phyloP scores from a whole-genome alignment of 2,329 filamentous ascomycete species.

The Xylariomycetidae sp. region DNA sequence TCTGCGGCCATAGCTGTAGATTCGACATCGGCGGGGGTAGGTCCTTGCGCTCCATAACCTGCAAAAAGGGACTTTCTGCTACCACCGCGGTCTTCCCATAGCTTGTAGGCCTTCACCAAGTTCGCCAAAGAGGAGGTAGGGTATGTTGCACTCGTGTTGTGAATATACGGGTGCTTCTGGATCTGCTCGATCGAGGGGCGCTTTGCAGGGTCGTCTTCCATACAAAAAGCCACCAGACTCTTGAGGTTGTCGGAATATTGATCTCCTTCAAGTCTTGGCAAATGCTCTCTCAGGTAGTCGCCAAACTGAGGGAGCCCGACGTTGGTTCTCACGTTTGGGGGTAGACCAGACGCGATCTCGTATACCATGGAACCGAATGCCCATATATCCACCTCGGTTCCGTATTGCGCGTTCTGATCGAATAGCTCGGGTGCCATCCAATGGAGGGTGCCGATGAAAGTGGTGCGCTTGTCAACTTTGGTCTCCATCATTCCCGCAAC shows the following conservation, averaged over 20 bases:
- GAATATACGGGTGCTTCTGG: slow-evolving; percentile 63
- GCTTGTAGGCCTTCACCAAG: slow-evolving; percentile 64
- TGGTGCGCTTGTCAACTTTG: slow-evolving; percentile 70
- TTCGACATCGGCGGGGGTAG: slow-evolving; percentile 38
- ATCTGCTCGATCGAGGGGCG: slow-evolving; percentile 66
- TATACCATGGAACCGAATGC: slow-evolving; percentile 76
- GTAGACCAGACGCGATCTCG: slow-evolving; percentile 73
- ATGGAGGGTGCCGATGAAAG: slow-evolving; percentile 75
- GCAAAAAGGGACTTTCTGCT: slow-evolving; percentile 60
- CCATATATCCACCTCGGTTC: slow-evolving; percentile 76
- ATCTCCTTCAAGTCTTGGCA: slow-evolving; percentile 64
- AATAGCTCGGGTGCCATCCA: slow-evolving; percentile 85
- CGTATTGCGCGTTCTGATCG: slow-evolving; percentile 57
- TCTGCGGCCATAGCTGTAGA: slow-evolving; percentile 45
- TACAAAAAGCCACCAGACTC: slow-evolving; percentile 65
- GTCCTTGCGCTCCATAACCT: slow-evolving; percentile 52
- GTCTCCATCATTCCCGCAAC: slow-evolving; percentile 73
- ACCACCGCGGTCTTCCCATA: slow-evolving; percentile 71
- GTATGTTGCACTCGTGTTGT: slow-evolving; percentile 54
- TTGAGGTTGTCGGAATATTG: slow-evolving; percentile 64
- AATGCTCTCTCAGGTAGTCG: slow-evolving; percentile 52
- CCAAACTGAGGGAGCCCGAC: slow-evolving; percentile 47
- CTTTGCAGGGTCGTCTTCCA: slow-evolving; percentile 61
- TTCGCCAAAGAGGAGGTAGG: slow-evolving; percentile 58
- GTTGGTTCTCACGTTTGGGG: slow-evolving; percentile 59